Evolutionary conservation across 768 basidiomycete genomes (phyloP), one percentile per base, ranked within the genome.

Genomic region (Mycena rebaudengoi): DNA sequence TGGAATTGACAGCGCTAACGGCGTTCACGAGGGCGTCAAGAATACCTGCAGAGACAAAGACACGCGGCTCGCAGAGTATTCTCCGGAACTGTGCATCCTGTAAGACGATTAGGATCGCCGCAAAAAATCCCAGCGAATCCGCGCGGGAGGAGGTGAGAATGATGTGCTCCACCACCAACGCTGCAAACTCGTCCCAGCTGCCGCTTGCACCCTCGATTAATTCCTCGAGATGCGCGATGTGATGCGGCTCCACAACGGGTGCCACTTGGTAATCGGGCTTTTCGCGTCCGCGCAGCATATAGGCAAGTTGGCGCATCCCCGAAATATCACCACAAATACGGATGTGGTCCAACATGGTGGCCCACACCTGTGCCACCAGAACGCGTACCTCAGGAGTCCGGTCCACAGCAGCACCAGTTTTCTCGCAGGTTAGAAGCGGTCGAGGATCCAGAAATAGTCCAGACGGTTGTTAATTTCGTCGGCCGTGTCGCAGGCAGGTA

Each of bases 321-420:
- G 54, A 32, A 21, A 56, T 45, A 33, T 44, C 41, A 25, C 30
- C 43, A 25, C 16, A 35, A 13, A 26, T 45, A 45, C 32, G 54
- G 26, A 44, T 32, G 32, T 35, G 54, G 32, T 33, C 21, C 30
- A 56, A 33, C 13, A 45, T n/a, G n/a, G n/a, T 26, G 23, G 40
- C 29, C 54, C 54, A 56, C 14, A 35, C 54, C 32, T 56, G 54
- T 35, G 21, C 41, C 29, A 56, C 30, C 43, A 56, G 32, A 35
- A 56, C 32, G 54, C 54, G 54, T 35, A 56, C 43, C 23, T 44
- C 54, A 21, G 54, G 41, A 33, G 54, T 56, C 54, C 11, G 23
- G 23, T 56, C 32, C 16, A 56, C 32, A 26, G 43, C 32, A 21
- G 21, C 21, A 26, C 43, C 21, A 18, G 32, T 35, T 56, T 56